Evolutionary conservation across 257 asterid genomes (phyloP).

Genomic region (Lycium ferocissimum): DNA sequence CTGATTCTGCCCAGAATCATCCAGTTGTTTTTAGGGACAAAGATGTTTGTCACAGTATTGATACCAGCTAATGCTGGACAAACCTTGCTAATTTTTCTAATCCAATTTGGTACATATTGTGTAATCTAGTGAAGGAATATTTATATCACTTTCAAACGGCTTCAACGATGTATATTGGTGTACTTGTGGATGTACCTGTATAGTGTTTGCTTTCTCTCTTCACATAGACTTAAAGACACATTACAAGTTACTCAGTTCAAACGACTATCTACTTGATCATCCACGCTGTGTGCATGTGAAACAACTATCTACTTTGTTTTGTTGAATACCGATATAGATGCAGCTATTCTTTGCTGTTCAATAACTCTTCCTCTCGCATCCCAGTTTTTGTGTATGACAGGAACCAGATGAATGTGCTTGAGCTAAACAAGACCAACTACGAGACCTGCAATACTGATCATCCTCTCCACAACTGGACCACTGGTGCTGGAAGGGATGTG

Average conservation of each 20-base stretch:
- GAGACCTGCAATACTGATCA: slow-evolving; percentile 68
- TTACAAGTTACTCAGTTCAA: neutral
- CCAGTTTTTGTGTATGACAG: slow-evolving; percentile 81
- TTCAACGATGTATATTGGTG: neutral
- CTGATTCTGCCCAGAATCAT: slow-evolving; percentile 24
- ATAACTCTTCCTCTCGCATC: neutral
- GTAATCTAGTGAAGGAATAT: neutral
- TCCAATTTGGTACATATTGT: neutral
- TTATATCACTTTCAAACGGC: neutral
- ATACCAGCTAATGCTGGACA: slow-evolving; percentile 24
- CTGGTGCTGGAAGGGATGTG: slow-evolving; percentile 92
- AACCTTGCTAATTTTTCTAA: neutral
- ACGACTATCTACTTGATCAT: neutral
- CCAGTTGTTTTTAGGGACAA: slow-evolving; percentile 29
- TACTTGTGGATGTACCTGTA: neutral
- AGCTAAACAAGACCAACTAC: slow-evolving; percentile 76
- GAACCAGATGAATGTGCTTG: slow-evolving; percentile 74
- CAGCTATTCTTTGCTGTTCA: neutral
- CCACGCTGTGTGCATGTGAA: neutral
- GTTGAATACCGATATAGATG: neutral
- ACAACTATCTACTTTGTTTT: neutral
- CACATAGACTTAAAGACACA: neutral
- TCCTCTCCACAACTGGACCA: slow-evolving; percentile 77
- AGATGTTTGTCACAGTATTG: neutral
- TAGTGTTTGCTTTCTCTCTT: neutral